Evolutionary conservation across 495 filamentous ascomycete species (phyloP), one percentile per base, ranked within the genome.

Genomic region (Tuber umbilicatum): DNA sequence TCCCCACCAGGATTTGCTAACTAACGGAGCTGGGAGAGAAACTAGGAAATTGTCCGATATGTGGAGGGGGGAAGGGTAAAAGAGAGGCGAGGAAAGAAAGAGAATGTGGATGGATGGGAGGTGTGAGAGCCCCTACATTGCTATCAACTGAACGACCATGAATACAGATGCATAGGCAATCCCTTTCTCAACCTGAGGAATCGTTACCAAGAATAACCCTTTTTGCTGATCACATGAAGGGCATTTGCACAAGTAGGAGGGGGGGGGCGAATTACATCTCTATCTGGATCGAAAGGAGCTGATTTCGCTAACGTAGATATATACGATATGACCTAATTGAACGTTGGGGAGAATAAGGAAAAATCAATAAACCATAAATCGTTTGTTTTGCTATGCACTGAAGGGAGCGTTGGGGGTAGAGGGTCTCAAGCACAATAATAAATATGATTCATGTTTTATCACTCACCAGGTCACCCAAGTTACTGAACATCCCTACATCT

Each of bases 111-210:
- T 55, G 64, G 41, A 35, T 14, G 27, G n/a, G 3, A 42, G 47
- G 37, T 35, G 21, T 40, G 27, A 10, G 17, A 67, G 40, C 23
- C 72, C 80, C 39, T 77, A 82, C 81, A 82, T 75, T 41, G 50
- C 75, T 38, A 82, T 50, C 50, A 74, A 42, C 72, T 82, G 81
- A 67, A 82, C 75, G 14, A 80, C 75, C 73, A 78, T 76, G 70
- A 82, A 79, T 31, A 80, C 82, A 1, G 81, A 82, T 9, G 80
- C 64, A 76, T 82, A 82, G 3, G 81, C 81, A 17, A 71, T 80
- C 39, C 81, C 81, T 39, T 73, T 73, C 14, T 64, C 76, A 69
- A 68, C 37, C 77, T 79, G 27, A 35, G 27, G 27, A 41, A 72
- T 75, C 41, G 19, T 45, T 41, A 68, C 38, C 37, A 47, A 40